These are phyloP conservation scores for Scleroderma citrinum DNA, from an alignment of 768 basidiomycete genomes.

Conservation along the genomic window DNA sequence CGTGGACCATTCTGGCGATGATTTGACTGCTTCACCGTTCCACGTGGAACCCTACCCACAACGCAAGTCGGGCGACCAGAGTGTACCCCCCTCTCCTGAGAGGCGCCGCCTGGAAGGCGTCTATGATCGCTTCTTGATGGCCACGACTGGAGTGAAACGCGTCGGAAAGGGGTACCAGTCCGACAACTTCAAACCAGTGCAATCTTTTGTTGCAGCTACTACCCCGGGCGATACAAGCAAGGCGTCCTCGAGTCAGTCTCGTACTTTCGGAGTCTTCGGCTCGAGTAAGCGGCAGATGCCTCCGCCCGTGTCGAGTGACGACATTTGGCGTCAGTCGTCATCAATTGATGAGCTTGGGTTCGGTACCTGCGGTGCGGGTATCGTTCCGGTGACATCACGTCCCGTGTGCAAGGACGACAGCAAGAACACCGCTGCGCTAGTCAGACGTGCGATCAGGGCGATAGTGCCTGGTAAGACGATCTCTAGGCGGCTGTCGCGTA, in stretches of 20 bases:
- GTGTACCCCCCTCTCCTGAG: constrained; percentile 46
- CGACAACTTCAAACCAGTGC: constrained; percentile 44
- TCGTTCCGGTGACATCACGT: constrained; percentile 14
- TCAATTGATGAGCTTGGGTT: constrained; percentile 66
- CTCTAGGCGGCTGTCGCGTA: constrained; percentile 46
- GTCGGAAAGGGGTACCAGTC: constrained; percentile 80
- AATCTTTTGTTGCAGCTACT: constrained; percentile 18
- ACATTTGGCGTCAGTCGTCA: constrained; percentile 38
- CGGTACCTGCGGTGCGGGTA: constrained; percentile 33
- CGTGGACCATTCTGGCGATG: constrained; percentile 34
- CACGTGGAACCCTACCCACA: constrained; percentile 62
- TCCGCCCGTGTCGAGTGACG: constrained; percentile 67
- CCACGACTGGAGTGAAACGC: constrained; percentile 74
- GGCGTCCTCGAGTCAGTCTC: constrained; percentile 10
- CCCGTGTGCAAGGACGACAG: constrained; percentile 39
- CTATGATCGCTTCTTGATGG: constrained; percentile 81
- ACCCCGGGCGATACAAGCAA: constrained; percentile 15
- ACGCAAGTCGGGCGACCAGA: constrained; percentile 33
- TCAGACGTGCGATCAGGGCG: constrained; percentile 70
- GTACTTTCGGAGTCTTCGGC: constrained; percentile 25
- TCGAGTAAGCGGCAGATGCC: constrained; percentile 53
- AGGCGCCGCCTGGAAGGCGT: constrained; percentile 63
- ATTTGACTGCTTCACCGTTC: constrained; percentile 56
- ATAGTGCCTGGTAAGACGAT: constrained; percentile 61
- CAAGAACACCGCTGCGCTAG: constrained; percentile 43